Conservation (phyloP, 257 asterid species). For the Solanum arcanum region DNA sequence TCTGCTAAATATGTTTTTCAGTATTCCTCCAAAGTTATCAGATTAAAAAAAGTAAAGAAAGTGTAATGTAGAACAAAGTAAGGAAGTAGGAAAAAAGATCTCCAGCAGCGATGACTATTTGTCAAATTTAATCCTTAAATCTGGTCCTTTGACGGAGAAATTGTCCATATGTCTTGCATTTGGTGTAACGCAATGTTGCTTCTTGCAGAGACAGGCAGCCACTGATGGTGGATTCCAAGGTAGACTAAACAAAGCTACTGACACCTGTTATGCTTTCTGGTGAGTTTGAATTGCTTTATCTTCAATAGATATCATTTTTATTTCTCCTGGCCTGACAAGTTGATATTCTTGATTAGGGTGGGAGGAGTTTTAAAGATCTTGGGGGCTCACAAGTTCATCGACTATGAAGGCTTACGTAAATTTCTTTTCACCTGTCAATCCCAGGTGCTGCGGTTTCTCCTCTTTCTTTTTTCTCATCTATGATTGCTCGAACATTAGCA, state of each 20-base stretch:
- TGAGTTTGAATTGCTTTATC: slow-evolving; percentile 9
- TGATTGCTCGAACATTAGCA: not conserved
- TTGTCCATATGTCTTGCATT: not conserved
- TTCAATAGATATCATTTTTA: not conserved
- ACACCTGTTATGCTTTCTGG: slow-evolving; percentile 97
- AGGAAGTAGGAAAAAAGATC: not conserved
- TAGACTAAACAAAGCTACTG: slow-evolving; percentile 75
- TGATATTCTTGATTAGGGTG: slow-evolving; percentile 36
- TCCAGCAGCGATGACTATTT: not conserved
- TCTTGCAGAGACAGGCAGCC: slow-evolving; percentile 64
- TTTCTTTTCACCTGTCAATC: slow-evolving; percentile 75
- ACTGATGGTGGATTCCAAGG: slow-evolving; percentile 90
- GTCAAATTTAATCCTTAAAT: not conserved
- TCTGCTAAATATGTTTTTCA: not conserved
- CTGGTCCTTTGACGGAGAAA: not conserved
- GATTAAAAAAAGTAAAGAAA: not conserved
- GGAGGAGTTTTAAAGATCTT: slow-evolving; percentile 78
- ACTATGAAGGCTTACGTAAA: slow-evolving; percentile 46
- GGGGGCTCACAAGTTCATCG: slow-evolving; percentile 56
- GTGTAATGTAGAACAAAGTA: not conserved
- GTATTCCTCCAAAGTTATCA: not conserved
- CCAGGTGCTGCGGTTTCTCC: slow-evolving; percentile 43
- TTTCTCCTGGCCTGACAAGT: not conserved
- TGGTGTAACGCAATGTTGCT: not conserved
- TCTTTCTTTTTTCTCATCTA: not conserved